Conservation (phyloP, 805 yeast species). For the Saccharomycopsis oosterbeekiorum region DNA sequence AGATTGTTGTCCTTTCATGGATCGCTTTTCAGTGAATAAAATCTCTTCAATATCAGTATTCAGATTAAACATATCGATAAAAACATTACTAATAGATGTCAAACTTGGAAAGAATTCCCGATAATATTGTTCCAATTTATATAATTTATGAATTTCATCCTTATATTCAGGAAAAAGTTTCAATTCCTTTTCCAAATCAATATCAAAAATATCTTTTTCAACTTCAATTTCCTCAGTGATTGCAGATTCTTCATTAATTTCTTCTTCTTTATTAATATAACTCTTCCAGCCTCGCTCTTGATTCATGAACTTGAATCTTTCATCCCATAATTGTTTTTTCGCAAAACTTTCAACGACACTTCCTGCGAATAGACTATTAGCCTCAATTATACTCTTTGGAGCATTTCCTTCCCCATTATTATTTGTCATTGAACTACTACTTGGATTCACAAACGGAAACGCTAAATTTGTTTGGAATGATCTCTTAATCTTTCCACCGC, state of each 20-base stretch:
- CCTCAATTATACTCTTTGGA: slow-evolving; percentile 75
- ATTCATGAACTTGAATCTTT: slow-evolving; percentile 57
- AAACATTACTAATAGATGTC: slow-evolving; percentile 53
- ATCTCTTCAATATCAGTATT: slow-evolving; percentile 23
- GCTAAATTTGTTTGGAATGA: slow-evolving; percentile 57
- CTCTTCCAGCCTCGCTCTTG: slow-evolving; percentile 59
- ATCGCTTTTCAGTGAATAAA: slow-evolving; percentile 28
- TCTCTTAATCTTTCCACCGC: slow-evolving; percentile 33
- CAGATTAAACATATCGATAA: slow-evolving; percentile 37
- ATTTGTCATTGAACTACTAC: slow-evolving; percentile 19
- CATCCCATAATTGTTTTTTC: slow-evolving; percentile 62
- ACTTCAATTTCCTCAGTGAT: slow-evolving; percentile 25
- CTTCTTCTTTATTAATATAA: slow-evolving; percentile 22
- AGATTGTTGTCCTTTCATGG: slow-evolving; percentile 23
- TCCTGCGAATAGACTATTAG: slow-evolving; percentile 53
- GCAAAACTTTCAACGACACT: slow-evolving; percentile 58
- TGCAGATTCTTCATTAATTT: slow-evolving; percentile 23
- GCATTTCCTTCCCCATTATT: slow-evolving; percentile 32
- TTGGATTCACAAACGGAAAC: slow-evolving; percentile 59
- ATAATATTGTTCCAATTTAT: slow-evolving; percentile 56
- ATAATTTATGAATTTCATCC: slow-evolving; percentile 33
- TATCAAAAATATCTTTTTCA: slow-evolving; percentile 25
- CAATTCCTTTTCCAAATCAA: slow-evolving; percentile 23
- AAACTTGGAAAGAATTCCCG: slow-evolving; percentile 40
- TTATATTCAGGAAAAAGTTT: slow-evolving; percentile 29